These are phyloP conservation scores for Handroanthus guayacan DNA, from an alignment of 257 asterid species.

Conservation along the genomic window DNA sequence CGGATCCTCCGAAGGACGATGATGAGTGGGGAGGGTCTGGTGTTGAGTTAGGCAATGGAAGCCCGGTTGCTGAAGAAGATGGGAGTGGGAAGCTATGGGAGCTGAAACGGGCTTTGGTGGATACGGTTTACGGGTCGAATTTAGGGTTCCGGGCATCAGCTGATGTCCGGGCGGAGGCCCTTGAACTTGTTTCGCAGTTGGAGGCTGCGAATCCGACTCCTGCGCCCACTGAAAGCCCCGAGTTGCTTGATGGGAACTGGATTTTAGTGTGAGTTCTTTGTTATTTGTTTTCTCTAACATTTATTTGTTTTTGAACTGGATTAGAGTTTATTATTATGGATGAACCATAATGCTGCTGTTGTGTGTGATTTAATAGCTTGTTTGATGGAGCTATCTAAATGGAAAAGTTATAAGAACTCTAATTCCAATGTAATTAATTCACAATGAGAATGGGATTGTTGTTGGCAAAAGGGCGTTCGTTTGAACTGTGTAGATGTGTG, in stretches of 20 bases:
- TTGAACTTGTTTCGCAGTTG: slow-evolving; percentile 83
- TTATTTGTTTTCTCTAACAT: neutral
- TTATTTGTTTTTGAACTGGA: neutral
- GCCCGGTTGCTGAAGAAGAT: slow-evolving; percentile 40
- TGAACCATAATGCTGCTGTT: neutral
- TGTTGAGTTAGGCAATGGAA: slow-evolving; percentile 54
- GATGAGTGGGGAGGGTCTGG: slow-evolving; percentile 76
- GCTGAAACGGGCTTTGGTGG: slow-evolving; percentile 74
- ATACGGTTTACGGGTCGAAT: slow-evolving; percentile 82
- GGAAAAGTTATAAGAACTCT: slow-evolving; percentile 3
- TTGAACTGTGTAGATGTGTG: no score
- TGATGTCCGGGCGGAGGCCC: slow-evolving; percentile 84
- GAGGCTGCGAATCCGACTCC: slow-evolving; percentile 89
- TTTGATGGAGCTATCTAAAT: neutral
- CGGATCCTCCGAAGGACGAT: slow-evolving; percentile 71
- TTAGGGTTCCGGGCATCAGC: slow-evolving; percentile 81
- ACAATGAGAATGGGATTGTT: neutral
- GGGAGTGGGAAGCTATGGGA: slow-evolving; percentile 57
- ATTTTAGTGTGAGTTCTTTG: slow-evolving; percentile 70
- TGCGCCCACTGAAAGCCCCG: slow-evolving; percentile 73
- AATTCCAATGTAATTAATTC: neutral
- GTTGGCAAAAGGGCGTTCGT: neutral
- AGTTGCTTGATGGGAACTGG: slow-evolving; percentile 94
- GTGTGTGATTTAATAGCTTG: slow-evolving; percentile 12
- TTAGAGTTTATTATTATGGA: neutral